These are phyloP conservation scores for Torulaspora indica DNA, from an alignment of 805 yeast species.

Conservation along the genomic window DNA sequence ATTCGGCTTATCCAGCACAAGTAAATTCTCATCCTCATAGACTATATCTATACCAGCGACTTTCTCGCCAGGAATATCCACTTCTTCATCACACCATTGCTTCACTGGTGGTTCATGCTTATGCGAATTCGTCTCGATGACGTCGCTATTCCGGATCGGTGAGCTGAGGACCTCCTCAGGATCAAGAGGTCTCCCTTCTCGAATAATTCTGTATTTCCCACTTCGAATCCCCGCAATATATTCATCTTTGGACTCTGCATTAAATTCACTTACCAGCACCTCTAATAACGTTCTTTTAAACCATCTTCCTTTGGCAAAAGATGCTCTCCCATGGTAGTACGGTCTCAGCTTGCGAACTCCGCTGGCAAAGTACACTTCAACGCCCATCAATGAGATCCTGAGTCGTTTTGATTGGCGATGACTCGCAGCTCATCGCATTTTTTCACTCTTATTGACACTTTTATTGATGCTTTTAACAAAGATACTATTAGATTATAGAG, in stretches of 20 bases:
- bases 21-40: slow-evolving; percentile 63
- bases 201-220: slow-evolving; percentile 21
- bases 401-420: neutral
- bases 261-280: slow-evolving; percentile 40
- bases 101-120: slow-evolving; percentile 87
- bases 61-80: slow-evolving; percentile 10
- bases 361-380: slow-evolving; percentile 23
- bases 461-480: too few species aligned
- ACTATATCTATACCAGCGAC: slow-evolving; percentile 55
- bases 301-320: slow-evolving; percentile 46
- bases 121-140: slow-evolving; percentile 42
- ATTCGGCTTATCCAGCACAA: slow-evolving; percentile 86
- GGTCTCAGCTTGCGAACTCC: slow-evolving; percentile 43
- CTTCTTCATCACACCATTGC: slow-evolving; percentile 27
- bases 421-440: slow-evolving; percentile 6
- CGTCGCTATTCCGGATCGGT: slow-evolving; percentile 27
- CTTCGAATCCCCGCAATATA: slow-evolving; percentile 18
- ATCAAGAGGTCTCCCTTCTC: slow-evolving; percentile 17
- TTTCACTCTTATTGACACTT: slow-evolving; percentile 1
- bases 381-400: slow-evolving; percentile 10
- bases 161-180: slow-evolving; percentile 16
- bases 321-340: slow-evolving; percentile 36
- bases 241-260: slow-evolving; percentile 22
- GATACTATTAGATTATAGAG: neutral
- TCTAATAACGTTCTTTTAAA: slow-evolving; percentile 37